phyloP scores from a whole-genome alignment of 306 rosid species.

The Sphenostylis stenocarpa region DNA sequence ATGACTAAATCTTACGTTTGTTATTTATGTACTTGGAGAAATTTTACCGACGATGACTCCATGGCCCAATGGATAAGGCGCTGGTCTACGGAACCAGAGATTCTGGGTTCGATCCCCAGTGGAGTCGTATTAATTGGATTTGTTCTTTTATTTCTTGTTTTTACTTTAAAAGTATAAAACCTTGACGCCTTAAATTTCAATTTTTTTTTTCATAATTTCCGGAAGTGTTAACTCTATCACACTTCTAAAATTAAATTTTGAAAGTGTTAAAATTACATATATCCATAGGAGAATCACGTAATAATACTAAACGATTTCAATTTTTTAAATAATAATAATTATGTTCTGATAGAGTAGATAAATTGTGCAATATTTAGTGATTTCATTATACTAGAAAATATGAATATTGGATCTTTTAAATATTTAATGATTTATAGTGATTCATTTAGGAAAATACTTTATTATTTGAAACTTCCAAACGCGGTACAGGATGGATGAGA shows the following conservation, averaged over 20 bases:
- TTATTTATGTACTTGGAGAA: no score
- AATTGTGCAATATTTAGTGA: neutral
- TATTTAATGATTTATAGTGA: no score
- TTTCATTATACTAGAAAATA: neutral
- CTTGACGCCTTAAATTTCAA: no score
- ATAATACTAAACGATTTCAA: neutral
- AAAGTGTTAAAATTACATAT: no score
- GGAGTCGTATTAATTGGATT: slow-evolving; percentile 35
- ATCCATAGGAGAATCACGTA: no score
- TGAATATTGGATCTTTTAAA: neutral
- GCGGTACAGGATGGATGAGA: no score
- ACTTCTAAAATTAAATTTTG: no score
- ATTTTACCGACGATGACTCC: neutral
- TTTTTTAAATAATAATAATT: neutral
- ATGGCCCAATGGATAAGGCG: slow-evolving; percentile 90
- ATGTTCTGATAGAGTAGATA: neutral
- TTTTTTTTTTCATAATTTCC: no score
- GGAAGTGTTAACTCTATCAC: no score
- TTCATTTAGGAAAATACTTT: no score
- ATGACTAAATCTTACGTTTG: neutral
- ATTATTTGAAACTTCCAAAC: no score
- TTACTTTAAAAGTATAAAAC: no score
- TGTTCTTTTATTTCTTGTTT: neutral
- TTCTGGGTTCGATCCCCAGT: slow-evolving; percentile 94
- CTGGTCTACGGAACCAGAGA: slow-evolving; percentile 98